These are phyloP conservation scores for Paraconiothyrium brasiliense DNA, from an alignment of 2,329 filamentous ascomycete species.

Conservation along the genomic window DNA sequence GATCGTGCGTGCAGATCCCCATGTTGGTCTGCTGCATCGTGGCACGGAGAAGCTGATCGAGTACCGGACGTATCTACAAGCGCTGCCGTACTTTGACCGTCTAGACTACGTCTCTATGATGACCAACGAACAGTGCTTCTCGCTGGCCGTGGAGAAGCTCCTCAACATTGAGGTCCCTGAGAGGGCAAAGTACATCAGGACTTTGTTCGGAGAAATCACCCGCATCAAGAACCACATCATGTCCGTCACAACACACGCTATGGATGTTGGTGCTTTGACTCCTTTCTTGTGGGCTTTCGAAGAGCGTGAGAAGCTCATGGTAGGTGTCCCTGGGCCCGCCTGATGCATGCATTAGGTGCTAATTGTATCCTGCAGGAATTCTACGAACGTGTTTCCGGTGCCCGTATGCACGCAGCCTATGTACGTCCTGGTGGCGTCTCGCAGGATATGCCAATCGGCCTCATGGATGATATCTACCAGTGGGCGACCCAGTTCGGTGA, in stretches of 20 bases:
- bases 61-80: conserved; percentile 99
- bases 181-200: conserved; percentile 95
- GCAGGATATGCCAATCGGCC: conserved; percentile 91
- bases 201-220: conserved; percentile 94
- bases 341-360: conserved; percentile 16
- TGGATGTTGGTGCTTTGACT: conserved; percentile 98
- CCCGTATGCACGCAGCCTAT: conserved; percentile 96
- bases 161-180: conserved; percentile 96
- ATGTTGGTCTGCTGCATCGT: conserved; percentile 94
- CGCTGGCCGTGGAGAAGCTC: conserved; percentile 95
- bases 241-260: conserved; percentile 95
- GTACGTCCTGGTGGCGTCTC: conserved; percentile 95
- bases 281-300: conserved; percentile 99
- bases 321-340: conserved; percentile 53
- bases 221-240: conserved; percentile 96
- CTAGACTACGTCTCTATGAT: conserved; percentile 99
- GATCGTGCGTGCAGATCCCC: conserved; percentile 94
- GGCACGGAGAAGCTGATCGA: conserved; percentile 99
- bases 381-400: conserved; percentile 98
- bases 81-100: conserved; percentile 97
- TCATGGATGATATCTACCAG: conserved; percentile 98
- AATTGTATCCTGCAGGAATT: conserved; percentile 76
- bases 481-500: conserved; percentile 99
- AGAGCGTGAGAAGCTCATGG: conserved; percentile 99
- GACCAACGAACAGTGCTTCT: conserved; percentile 99